These are phyloP conservation scores for Aotearoamyces nothofagi DNA, from an alignment of 2,329 filamentous ascomycete species.

Conservation along the genomic window DNA sequence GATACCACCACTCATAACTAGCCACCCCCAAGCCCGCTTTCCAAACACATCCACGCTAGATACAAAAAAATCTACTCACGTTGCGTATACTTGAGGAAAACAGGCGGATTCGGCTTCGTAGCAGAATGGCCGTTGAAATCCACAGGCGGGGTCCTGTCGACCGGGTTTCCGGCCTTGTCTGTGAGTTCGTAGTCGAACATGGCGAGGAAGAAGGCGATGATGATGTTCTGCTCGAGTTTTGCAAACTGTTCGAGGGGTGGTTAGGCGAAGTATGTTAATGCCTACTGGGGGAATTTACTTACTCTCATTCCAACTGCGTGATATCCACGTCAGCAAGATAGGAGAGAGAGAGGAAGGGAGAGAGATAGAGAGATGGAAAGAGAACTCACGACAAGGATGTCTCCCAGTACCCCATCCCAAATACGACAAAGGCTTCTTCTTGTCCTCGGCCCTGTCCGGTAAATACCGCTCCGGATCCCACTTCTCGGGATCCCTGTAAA, in stretches of 20 bases:
- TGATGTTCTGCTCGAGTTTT: slow-evolving; percentile 34
- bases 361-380: slow-evolving; percentile 24
- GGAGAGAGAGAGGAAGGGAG: slow-evolving; percentile 2
- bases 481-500: slow-evolving; percentile 30
- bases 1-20: too few relatives aligned
- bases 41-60: too few relatives aligned
- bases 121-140: slow-evolving; percentile 24
- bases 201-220: slow-evolving; percentile 31
- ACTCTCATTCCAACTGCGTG: slow-evolving; percentile 14
- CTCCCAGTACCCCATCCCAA: too few relatives aligned
- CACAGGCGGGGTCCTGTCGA: slow-evolving; percentile 16
- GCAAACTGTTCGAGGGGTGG: slow-evolving; percentile 24
- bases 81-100: slow-evolving; percentile 24
- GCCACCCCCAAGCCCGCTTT: too few relatives aligned
- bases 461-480: slow-evolving; percentile 36
- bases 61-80: too few relatives aligned
- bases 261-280: too few relatives aligned
- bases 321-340: slow-evolving; percentile 9
- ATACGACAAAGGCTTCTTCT: too few relatives aligned
- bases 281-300: slow-evolving; percentile 1
- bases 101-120: slow-evolving; percentile 22
- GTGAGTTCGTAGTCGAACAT: slow-evolving; percentile 29
- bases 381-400: too few relatives aligned
- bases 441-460: slow-evolving; percentile 31
- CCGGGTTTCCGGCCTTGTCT: slow-evolving; percentile 23